Evolutionary conservation across 2,329 filamentous ascomycete genomes (phyloP).

Genomic region (Verticillium klebahnii): DNA sequence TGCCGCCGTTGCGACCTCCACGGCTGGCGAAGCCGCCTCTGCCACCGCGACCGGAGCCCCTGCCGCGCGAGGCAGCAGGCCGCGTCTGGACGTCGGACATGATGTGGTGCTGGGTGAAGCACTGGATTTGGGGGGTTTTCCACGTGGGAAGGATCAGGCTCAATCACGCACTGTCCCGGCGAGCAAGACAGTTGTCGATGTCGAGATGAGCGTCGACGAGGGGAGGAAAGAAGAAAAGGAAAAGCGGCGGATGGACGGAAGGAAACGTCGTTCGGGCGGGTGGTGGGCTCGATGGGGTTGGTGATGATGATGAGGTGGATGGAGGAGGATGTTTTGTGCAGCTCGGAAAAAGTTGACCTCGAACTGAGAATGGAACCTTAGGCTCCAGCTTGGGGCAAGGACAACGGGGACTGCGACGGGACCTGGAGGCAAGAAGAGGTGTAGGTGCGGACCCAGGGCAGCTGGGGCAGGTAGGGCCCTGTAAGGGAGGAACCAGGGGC

Average conservation of each 20-base stretch:
- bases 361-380: constrained; percentile 2
- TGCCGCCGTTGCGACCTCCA: constrained; percentile 58
- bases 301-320: constrained; percentile 15
- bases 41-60: constrained; percentile 85
- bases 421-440: not conserved
- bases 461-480: constrained; percentile 10
- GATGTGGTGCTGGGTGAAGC: constrained; percentile 17
- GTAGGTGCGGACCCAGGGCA: not conserved
- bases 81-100: constrained; percentile 96
- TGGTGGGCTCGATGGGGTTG: constrained; percentile 13
- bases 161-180: constrained; percentile 12
- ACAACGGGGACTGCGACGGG: not conserved
- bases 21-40: constrained; percentile 70
- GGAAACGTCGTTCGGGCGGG: constrained; percentile 14
- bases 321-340: constrained; percentile 16
- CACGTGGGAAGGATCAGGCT: constrained; percentile 9
- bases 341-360: constrained; percentile 11
- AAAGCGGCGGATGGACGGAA: constrained; percentile 18
- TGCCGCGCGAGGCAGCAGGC: constrained; percentile 78
- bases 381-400: not conserved
- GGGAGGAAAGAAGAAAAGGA: constrained; percentile 17
- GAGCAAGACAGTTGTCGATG: constrained; percentile 13
- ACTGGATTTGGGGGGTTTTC: constrained; percentile 9
- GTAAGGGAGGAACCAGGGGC: constrained; percentile 3
- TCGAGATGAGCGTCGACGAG: constrained; percentile 18